These are phyloP conservation scores for Amphirosellinia nigrospora DNA, from an alignment of 495 filamentous ascomycete species.

Conservation along the genomic window DNA sequence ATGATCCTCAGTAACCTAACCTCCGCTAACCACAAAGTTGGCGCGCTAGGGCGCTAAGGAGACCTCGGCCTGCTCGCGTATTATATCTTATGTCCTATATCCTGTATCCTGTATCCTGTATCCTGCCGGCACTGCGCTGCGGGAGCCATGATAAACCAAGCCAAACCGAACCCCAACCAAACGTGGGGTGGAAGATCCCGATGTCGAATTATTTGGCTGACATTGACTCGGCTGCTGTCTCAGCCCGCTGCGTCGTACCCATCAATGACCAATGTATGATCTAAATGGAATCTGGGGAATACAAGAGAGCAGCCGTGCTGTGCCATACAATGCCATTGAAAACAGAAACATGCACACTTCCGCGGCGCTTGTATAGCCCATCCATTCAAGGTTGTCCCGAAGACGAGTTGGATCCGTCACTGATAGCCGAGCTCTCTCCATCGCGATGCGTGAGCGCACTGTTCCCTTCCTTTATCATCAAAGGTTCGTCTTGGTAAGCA, in stretches of 20 bases:
- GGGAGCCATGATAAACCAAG: background rate
- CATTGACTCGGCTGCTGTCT: conserved; percentile 20
- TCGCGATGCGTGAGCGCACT: background rate
- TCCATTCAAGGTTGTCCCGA: background rate
- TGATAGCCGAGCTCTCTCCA: background rate
- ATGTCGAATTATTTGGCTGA: conserved; percentile 10
- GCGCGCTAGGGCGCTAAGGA: background rate
- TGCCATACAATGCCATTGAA: background rate
- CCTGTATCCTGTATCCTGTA: too few relatives aligned
- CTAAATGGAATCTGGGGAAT: background rate
- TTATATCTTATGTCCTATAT: too few relatives aligned
- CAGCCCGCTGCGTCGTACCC: background rate
- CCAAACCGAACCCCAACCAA: too few relatives aligned
- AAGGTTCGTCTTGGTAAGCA: conserved; percentile 16
- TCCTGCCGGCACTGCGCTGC: background rate
- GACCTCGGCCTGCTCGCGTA: conserved; percentile 22
- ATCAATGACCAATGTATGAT: conserved; percentile 4
- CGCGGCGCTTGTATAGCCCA: background rate
- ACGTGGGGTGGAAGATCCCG: background rate
- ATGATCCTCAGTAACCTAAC: background rate
- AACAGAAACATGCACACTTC: background rate
- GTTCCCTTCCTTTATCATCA: background rate
- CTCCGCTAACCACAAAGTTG: background rate
- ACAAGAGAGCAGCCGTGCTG: background rate
- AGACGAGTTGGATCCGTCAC: background rate